Evolutionary conservation across 2,329 filamentous ascomycete genomes (phyloP), one percentile per base, ranked within the genome.

Genomic region (Hypocreales sp.): DNA sequence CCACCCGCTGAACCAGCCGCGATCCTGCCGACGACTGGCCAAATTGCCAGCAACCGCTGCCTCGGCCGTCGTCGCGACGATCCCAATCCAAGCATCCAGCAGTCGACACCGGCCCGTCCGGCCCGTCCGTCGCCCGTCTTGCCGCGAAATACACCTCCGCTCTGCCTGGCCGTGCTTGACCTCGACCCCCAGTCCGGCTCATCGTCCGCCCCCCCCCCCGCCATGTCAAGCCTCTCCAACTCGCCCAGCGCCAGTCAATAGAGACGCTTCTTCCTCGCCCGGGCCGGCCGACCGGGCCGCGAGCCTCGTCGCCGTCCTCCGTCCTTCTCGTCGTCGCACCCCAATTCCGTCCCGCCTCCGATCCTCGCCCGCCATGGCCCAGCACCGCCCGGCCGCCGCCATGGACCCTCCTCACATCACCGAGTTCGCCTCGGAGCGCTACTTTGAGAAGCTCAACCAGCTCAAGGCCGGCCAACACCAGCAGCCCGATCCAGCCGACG

Each of bases 351-450:
- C 24, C 20, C 22, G 26, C 16, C 26, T 31, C 19, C 20, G 26
- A 25, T 23, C 34, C 22, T 26, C 29, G 11, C 24, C 31, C 36
- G 40, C 24, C 39, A 55, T 56, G 52, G 41, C 51, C 32, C 45
- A 50, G 35, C 37, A 39, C 27, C 39, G 40, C 28, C 37, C 40
- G 27, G 41, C 40, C 24, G 40, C 42, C 35, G 48, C 49, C 42
- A 72, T 74, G 68, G 71, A 75, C 37, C 67, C 66, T 41, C 59
- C 64, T 39, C 70, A 74, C 37, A 60, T 72, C 35, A 73, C 71
- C 33, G 72, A 77, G 47, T 77, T 77, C 51, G 72, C 69, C 34
- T 77, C 72, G 24, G 59, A 67, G 48, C 66, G 66, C 36, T 77
- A 72, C 44, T 70, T 74, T 37, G 61, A 64, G 29, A 77, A 77